These are phyloP conservation scores for Ceratobasidium sp. DNA, from an alignment of 1,284 basidiomycete species.

Conservation along the genomic window DNA sequence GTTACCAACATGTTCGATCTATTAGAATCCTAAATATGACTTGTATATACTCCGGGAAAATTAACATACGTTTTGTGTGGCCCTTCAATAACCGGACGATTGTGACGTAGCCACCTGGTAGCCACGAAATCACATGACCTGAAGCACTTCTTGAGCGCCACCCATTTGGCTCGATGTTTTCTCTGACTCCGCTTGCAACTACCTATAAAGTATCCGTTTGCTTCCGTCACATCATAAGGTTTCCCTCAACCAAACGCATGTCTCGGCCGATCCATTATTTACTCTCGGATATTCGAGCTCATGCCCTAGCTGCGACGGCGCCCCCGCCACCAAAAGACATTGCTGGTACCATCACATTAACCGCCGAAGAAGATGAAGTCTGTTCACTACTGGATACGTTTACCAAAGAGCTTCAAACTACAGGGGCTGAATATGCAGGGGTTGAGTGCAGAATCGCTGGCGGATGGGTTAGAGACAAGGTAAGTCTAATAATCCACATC, in stretches of 20 bases:
- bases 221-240: background rate
- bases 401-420: slow-evolving; percentile 64
- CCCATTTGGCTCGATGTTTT: slow-evolving; percentile 23
- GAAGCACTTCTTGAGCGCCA: slow-evolving; percentile 4
- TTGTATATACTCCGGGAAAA: slow-evolving; percentile 26
- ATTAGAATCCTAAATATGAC: slow-evolving; percentile 6
- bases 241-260: background rate
- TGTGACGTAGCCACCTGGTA: background rate
- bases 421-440: slow-evolving; percentile 62
- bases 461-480: slow-evolving; percentile 98
- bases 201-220: background rate
- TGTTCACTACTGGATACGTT: slow-evolving; percentile 79
- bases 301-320: slow-evolving; percentile 24
- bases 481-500: slow-evolving; percentile 56
- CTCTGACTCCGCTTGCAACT: background rate
- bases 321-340: slow-evolving; percentile 46
- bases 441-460: slow-evolving; percentile 90
- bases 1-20: background rate
- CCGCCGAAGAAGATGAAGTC: slow-evolving; percentile 68
- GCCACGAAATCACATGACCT: slow-evolving; percentile 29
- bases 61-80: background rate
- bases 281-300: slow-evolving; percentile 8
- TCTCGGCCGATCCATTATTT: background rate
- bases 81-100: background rate
- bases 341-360: slow-evolving; percentile 59